Conservation (phyloP, 2,329 filamentous ascomycete genomes). For the Cladophialophora exuberans region DNA sequence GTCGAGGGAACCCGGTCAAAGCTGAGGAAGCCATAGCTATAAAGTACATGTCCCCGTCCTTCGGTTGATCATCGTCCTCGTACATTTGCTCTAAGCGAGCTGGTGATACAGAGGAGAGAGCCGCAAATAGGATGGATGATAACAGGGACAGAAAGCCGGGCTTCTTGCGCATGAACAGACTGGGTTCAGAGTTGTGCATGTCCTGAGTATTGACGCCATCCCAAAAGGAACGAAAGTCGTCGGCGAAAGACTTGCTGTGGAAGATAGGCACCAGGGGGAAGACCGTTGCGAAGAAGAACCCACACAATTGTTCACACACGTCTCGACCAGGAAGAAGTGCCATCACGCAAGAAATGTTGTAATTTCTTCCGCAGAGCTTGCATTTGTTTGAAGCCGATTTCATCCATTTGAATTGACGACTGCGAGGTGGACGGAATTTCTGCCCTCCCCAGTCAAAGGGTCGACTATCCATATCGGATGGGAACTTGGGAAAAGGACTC, state of each 20-base stretch:
- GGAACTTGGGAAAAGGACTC: constrained; percentile 19
- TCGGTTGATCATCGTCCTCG: neutral
- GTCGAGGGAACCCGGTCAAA: constrained; percentile 30
- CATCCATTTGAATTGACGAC: constrained; percentile 14
- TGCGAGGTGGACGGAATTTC: constrained; percentile 22
- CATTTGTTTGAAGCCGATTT: constrained; percentile 17
- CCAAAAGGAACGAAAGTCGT: constrained; percentile 29
- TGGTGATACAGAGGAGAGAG: constrained; percentile 18
- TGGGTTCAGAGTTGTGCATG: constrained; percentile 20
- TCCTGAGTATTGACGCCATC: constrained; percentile 5
- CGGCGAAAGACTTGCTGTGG: constrained; percentile 23
- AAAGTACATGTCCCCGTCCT: constrained; percentile 27
- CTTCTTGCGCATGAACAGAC: constrained; percentile 24
- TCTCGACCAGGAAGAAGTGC: constrained; percentile 21
- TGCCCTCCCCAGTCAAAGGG: neutral
- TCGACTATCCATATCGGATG: constrained; percentile 4
- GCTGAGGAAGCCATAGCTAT: constrained; percentile 23
- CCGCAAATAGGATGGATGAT: constrained; percentile 25
- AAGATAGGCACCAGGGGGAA: constrained; percentile 29
- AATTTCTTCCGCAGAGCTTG: constrained; percentile 26
- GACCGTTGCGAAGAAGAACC: constrained; percentile 26
- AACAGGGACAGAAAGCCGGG: constrained; percentile 28
- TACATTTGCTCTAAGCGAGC: constrained; percentile 12
- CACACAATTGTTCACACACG: constrained; percentile 26
- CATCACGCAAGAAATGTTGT: constrained; percentile 27